A percentile compares a stretch with the other conserved stretches of the same genome.
Conservation (phyloP, 1,284 basidiomycete species). For the Trametes sp. region DNA sequence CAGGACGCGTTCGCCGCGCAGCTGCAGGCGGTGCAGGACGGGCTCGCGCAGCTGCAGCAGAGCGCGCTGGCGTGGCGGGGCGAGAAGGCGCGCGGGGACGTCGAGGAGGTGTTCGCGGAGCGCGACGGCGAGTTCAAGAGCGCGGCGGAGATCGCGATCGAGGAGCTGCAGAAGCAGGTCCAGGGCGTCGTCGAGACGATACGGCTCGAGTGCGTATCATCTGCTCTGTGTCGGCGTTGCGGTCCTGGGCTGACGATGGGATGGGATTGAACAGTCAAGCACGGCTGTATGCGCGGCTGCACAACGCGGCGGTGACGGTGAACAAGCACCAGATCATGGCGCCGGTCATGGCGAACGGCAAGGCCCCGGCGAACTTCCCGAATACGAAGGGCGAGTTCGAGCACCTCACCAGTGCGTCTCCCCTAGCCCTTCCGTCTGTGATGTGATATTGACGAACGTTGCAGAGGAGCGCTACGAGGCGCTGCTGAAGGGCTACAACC, state of each 20-base stretch:
- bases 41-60: slow-evolving; percentile 29
- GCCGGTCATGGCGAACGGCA: slow-evolving; percentile 44
- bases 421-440: neutral
- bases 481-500: slow-evolving; percentile 45
- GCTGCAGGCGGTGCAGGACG: slow-evolving; percentile 38
- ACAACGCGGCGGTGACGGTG: slow-evolving; percentile 43
- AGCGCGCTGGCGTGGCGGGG: neutral
- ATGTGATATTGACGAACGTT: neutral
- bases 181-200: slow-evolving; percentile 41
- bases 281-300: slow-evolving; percentile 46
- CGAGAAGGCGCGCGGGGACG: slow-evolving; percentile 15
- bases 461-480: slow-evolving; percentile 51
- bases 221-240: too few species aligned
- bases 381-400: slow-evolving; percentile 51
- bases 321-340: slow-evolving; percentile 44
- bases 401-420: slow-evolving; percentile 47
- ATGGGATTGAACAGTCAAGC: slow-evolving; percentile 40
- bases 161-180: slow-evolving; percentile 44
- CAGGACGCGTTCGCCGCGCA: slow-evolving; percentile 41
- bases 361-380: slow-evolving; percentile 46
- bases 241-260: neutral
- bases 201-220: slow-evolving; percentile 44
- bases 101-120: slow-evolving; percentile 26
- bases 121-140: slow-evolving; percentile 26
- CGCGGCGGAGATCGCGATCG: slow-evolving; percentile 32